Evolutionary conservation across 495 filamentous ascomycete species (phyloP), one percentile per base, ranked within the genome.

Genomic region (Annulohypoxylon stygium): DNA sequence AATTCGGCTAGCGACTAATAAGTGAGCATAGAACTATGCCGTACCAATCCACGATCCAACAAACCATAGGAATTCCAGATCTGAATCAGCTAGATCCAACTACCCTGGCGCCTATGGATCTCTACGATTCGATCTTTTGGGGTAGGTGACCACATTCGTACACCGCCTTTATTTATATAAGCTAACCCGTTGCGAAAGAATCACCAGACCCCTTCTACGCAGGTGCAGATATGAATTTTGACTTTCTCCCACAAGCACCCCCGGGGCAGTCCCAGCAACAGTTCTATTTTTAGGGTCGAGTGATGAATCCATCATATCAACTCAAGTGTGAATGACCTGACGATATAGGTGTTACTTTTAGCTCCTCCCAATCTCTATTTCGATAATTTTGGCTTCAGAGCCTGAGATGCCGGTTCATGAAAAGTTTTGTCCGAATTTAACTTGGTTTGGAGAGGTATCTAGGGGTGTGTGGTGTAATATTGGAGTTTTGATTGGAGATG

Each of bases 51-150:
- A 55, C 80, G 2, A 71, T 84, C 41, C 78, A 84, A 54, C 78
- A 71, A 23, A 20, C 69, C 5, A 57, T 73, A 47, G 70, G 65
- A 11, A 57, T 84, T 37, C 61, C 81, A 0, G 83, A 83, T n/a
- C 53, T 86, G 33, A 57, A 74, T 25, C 75, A 77, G 12, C 81
- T 85, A 20, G 84, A 86, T 60, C 83, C 83, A 9, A 72, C 80
- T 5, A 75, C 78, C 20, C 85, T 88, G 80, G 85, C 86, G 7
- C 86, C 86, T 4, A 85, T 88, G 85, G 86, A 88, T 25, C 78
- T 88, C 16, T 88, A 87, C 69, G 86, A 88, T 70, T 86, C 84
- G 3, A 88, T 88, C 47, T 88, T 88, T 61, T 88, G 86, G 84
- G 86, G 86, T 88, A 72, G 76, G 85, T 78, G 23, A 23, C 59